Percentiles rank a stretch among this genome's conserved stretches.
phyloP scores from a whole-genome alignment of 352 stramenopile genomes.

The Phytophthora tubulina region DNA sequence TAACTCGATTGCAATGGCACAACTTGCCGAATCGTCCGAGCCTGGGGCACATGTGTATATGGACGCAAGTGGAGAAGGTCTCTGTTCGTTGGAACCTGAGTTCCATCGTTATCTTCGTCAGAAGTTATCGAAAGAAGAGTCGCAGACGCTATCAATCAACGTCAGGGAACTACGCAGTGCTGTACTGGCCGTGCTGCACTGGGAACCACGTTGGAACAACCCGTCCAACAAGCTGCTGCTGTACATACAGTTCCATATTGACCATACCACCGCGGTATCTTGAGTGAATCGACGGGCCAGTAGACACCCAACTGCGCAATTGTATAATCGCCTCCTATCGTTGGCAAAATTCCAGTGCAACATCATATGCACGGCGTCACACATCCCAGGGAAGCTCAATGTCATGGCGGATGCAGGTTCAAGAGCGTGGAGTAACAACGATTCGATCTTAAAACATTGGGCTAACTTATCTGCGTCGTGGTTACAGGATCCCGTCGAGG shows the following conservation, averaged over 20 bases:
- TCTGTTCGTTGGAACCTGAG: conserved; percentile 21
- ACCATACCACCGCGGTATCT: conserved; percentile 15
- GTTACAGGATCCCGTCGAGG: neutral
- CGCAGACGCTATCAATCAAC: conserved; percentile 22
- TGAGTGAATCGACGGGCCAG: conserved; percentile 12
- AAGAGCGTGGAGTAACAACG: conserved; percentile 21
- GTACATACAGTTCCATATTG: conserved; percentile 23
- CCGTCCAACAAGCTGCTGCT: neutral
- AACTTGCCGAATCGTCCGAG: conserved; percentile 5
- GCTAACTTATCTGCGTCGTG: neutral
- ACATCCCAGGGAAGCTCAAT: conserved; percentile 31
- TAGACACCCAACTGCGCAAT: neutral
- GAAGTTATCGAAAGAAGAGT: conserved; percentile 4
- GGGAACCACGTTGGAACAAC: conserved; percentile 10
- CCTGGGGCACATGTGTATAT: conserved; percentile 26
- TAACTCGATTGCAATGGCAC: conserved; percentile 19
- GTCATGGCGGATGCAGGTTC: conserved; percentile 24
- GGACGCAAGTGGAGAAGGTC: conserved; percentile 25
- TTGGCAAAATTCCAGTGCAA: conserved; percentile 35
- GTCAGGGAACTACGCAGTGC: conserved; percentile 26
- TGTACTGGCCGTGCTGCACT: conserved; percentile 16
- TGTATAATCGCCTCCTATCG: conserved; percentile 21
- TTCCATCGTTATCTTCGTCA: conserved; percentile 7
- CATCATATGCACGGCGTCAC: conserved; percentile 17
- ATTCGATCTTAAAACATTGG: too few species aligned